Evolutionary conservation across 495 filamentous ascomycete genomes (phyloP).

Genomic region (Aspergillus baeticus): DNA sequence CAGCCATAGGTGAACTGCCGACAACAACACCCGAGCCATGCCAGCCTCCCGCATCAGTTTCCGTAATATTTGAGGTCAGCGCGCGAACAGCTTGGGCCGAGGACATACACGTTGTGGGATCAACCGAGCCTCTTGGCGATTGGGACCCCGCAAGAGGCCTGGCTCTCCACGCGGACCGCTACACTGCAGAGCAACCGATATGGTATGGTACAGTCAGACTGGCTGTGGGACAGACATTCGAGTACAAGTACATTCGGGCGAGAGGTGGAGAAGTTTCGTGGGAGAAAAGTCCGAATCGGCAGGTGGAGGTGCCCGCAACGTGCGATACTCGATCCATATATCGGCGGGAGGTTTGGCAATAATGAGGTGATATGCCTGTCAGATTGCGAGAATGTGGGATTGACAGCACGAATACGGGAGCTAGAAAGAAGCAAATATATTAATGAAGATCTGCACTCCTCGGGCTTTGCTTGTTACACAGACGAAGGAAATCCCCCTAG

Average conservation of each 20-base stretch:
- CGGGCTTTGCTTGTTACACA: too few relatives aligned
- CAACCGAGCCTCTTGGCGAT: slow-evolving; percentile 50
- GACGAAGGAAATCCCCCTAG: too few relatives aligned
- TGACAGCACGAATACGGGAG: not conserved
- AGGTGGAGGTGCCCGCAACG: slow-evolving; percentile 50
- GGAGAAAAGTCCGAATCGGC: slow-evolving; percentile 65
- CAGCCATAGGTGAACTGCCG: slow-evolving; percentile 19
- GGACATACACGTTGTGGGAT: slow-evolving; percentile 59
- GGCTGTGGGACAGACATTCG: slow-evolving; percentile 49
- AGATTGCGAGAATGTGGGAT: not conserved
- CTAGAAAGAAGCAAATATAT: not conserved
- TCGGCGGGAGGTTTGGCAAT: slow-evolving; percentile 34
- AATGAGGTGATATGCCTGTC: slow-evolving; percentile 8
- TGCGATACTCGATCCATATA: slow-evolving; percentile 44
- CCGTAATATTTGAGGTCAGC: slow-evolving; percentile 58
- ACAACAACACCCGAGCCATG: slow-evolving; percentile 31
- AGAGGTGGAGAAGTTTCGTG: slow-evolving; percentile 54
- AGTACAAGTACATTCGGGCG: slow-evolving; percentile 70
- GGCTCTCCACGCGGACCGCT: slow-evolving; percentile 50
- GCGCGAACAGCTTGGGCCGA: slow-evolving; percentile 57
- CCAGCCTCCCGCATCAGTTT: slow-evolving; percentile 44
- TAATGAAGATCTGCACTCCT: not conserved
- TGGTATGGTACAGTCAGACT: slow-evolving; percentile 57
- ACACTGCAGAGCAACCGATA: slow-evolving; percentile 53
- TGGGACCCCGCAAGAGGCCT: slow-evolving; percentile 55